Evolutionary conservation across 495 filamentous ascomycete species (phyloP), one percentile per base, ranked within the genome.

Genomic region (Hypoxylon intermedium): DNA sequence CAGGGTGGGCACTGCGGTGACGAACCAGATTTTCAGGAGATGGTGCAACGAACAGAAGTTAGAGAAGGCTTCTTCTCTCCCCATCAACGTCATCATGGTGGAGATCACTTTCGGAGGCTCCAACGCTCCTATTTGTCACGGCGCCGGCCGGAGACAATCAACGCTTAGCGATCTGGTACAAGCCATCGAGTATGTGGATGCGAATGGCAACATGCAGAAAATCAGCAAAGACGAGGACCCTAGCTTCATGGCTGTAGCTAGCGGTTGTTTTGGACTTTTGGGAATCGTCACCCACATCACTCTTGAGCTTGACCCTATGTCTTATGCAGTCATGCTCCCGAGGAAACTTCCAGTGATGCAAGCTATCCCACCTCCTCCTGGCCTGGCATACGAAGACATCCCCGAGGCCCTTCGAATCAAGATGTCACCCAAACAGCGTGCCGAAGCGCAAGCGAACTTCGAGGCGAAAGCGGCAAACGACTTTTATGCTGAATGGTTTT

Each of bases 281-380:
- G 81, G 81, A 45, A 67, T 84, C 20, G 73, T 84, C 7, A 84
- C 82, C 1, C 82, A 83, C 54, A 68, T 84, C 45, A 83, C 82
- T 7, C 73, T 80, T 23, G 77, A 82, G 66, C 63, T 84, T 4
- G 75, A 80, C 36, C 68, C 69, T 1, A 83, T 84, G 80, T 73
- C 69, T 2, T 83, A 83, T 50, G 79, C 82, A 3, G 57, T 74
- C 12, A 72, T 82, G 56, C 62, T 71, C 38, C 79, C 82, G 1
- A 16, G 55, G 6, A 83, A 83, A 53, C 53, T 71, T 9, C 72
- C 74, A 9, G 70, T 80, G 13, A 68, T 73, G 33, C 68, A 79
- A 9, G 79, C 79, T 40, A 76, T 83, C 43, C 81, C 81, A 1
- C 81, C 79, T 20, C 65, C 76, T 2, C 12, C 21, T 15, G 64